Conservation (phyloP, 805 yeast species). For the Suhomyces emberorum region DNA sequence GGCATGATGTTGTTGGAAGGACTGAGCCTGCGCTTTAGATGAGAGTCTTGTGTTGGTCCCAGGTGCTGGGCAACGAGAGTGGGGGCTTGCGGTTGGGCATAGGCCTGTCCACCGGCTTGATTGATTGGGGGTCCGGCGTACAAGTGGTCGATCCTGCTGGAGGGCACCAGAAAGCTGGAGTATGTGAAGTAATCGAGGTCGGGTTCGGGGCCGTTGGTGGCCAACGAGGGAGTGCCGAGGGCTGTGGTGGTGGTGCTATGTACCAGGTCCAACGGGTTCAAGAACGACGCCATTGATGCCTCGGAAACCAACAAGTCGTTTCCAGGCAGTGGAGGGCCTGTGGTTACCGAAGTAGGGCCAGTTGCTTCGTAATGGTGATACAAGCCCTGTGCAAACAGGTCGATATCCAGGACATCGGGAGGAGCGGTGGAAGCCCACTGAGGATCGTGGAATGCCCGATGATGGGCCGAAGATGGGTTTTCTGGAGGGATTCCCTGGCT, state of each 20-base stretch:
- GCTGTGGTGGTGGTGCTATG: not conserved
- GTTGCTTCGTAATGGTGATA: conserved; percentile 1
- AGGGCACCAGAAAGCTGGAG: conserved; percentile 8
- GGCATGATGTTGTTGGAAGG: not conserved
- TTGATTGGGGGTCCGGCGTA: conserved; percentile 3
- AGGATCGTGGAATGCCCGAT: not conserved
- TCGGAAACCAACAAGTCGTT: not conserved
- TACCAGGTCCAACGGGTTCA: not conserved
- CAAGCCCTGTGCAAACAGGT: conserved; percentile 1
- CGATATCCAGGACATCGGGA: conserved; percentile 2
- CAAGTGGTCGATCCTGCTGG: conserved; percentile 8
- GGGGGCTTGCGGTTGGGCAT: conserved; percentile 2
- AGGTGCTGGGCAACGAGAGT: not conserved
- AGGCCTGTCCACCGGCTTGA: not conserved
- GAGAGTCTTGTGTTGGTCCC: conserved; percentile 2
- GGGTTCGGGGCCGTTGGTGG: conserved; percentile 5
- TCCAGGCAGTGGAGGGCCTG: too few species aligned
- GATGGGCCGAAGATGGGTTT: not conserved
- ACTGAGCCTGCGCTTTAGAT: conserved; percentile 2
- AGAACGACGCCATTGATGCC: not conserved
- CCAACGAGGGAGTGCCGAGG: not conserved
- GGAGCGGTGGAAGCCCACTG: not conserved
- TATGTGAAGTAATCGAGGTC: conserved; percentile 11
- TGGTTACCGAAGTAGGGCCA: not conserved
- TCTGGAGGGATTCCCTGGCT: not conserved